These are phyloP conservation scores for Talaromyces albobiverticillius DNA, from an alignment of 2,329 filamentous ascomycete genomes.

Conservation along the genomic window DNA sequence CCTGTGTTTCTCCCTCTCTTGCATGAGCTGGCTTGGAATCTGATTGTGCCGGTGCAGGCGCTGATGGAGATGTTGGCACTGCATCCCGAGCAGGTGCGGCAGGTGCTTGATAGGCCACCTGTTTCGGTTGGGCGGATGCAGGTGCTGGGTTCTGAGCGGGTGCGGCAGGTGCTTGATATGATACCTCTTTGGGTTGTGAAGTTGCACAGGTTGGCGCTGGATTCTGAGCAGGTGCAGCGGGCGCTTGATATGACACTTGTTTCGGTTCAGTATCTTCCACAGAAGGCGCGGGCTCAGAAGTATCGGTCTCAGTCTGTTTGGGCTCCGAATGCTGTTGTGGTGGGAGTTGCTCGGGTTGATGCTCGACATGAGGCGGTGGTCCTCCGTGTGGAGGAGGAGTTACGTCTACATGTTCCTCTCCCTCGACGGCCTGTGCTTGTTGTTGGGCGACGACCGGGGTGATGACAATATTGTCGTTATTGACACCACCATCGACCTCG, in stretches of 20 bases:
- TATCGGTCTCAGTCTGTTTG: not conserved
- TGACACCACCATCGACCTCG: constrained; percentile 5
- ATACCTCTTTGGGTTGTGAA: not conserved
- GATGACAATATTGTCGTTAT: constrained; percentile 15
- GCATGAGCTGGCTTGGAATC: not conserved
- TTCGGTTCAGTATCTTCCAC: not conserved
- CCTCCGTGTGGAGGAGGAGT: not conserved
- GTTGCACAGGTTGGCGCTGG: no score
- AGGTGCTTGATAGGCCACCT: not conserved
- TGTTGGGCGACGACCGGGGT: constrained; percentile 3
- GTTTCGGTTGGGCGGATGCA: not conserved
- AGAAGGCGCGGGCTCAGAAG: not conserved
- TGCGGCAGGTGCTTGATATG: not conserved
- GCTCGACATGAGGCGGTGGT: not conserved
- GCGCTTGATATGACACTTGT: no score
- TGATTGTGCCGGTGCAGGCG: not conserved
- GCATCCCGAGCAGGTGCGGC: not conserved
- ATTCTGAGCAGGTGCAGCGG: no score
- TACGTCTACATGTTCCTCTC: constrained; percentile 1
- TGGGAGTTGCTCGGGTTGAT: not conserved
- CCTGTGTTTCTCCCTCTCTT: not conserved
- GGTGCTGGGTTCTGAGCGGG: not conserved
- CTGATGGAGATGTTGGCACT: not conserved
- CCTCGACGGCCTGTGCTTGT: not conserved
- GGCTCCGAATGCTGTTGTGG: constrained; percentile 12